These are phyloP conservation scores for Penicillium ochrochloron DNA, from an alignment of 495 filamentous ascomycete species.

Conservation along the genomic window DNA sequence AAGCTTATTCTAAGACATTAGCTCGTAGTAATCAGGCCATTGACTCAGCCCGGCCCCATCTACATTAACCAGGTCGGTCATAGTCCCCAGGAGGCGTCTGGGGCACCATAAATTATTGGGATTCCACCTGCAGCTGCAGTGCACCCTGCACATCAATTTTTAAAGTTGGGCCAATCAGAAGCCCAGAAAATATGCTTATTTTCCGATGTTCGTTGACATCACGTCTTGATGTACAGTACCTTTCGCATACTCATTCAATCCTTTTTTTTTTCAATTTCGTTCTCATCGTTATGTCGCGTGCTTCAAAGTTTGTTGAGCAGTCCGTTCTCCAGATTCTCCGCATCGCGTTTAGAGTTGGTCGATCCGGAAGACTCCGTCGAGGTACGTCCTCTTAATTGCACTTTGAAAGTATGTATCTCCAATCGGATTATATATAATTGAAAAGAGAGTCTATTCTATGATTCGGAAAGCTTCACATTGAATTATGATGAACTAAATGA, in stretches of 20 bases:
- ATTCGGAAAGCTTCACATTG: not conserved
- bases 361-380: not conserved
- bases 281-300: not conserved
- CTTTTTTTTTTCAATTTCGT: not conserved
- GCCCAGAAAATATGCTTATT: not conserved
- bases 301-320: not conserved
- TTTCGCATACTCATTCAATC: not conserved
- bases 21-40: not conserved
- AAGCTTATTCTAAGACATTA: not conserved
- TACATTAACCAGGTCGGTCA: not conserved
- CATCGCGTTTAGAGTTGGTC: not conserved
- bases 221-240: not conserved
- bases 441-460: not conserved
- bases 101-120: not conserved
- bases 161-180: not conserved
- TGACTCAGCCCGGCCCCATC: not conserved
- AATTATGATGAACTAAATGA: not conserved
- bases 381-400: not conserved
- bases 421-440: not conserved
- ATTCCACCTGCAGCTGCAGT: slow-evolving; percentile 2
- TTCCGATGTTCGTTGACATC: not conserved
- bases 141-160: slow-evolving; percentile 8
- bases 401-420: not conserved
- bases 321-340: not conserved
- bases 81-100: not conserved